A percentile compares a stretch with the other conserved stretches of the same genome.
Conservation (phyloP, 192 early-diverging fungal genomes). For the Umbelopsis vinacea region DNA sequence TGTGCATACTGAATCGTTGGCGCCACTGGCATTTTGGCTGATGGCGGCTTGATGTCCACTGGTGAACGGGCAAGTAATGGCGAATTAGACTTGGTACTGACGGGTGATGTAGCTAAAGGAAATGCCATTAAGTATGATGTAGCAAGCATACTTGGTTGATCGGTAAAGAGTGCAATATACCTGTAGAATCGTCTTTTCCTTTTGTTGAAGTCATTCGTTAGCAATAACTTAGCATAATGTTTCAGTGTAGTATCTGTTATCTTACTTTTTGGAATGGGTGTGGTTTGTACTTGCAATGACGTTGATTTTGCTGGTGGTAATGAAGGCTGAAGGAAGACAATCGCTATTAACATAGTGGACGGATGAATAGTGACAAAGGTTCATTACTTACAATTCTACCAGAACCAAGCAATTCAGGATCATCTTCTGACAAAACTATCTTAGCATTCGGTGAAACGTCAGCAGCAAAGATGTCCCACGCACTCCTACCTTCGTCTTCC, state of each 20-base stretch:
- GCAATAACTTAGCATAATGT: background rate
- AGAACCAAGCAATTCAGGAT: background rate
- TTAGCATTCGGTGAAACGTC: background rate
- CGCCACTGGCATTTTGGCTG: background rate
- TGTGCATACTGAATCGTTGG: constrained; percentile 21
- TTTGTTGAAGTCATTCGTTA: background rate
- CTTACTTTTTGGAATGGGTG: background rate
- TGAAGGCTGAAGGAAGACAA: background rate
- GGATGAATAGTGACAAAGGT: background rate
- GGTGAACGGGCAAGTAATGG: constrained; percentile 22
- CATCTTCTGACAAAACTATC: background rate
- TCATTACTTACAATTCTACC: background rate
- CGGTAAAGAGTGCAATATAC: background rate
- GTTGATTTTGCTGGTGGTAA: constrained; percentile 4
- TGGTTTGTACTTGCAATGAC: background rate
- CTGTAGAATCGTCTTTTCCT: constrained; percentile 16
- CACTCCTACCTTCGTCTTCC: constrained; percentile 18
- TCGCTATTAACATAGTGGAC: background rate
- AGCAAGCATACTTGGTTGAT: background rate
- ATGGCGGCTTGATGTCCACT: background rate
- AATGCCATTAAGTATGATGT: background rate
- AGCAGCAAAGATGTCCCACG: too few relatives aligned
- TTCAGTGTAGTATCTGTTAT: too few relatives aligned
- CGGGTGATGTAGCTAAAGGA: constrained; percentile 22
- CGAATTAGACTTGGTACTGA: constrained; percentile 21